A percentile compares a stretch with the other conserved stretches of the same genome.
Evolutionary conservation across 1,284 basidiomycete species (phyloP).

Genomic region (Ustilago vetiveriae): DNA sequence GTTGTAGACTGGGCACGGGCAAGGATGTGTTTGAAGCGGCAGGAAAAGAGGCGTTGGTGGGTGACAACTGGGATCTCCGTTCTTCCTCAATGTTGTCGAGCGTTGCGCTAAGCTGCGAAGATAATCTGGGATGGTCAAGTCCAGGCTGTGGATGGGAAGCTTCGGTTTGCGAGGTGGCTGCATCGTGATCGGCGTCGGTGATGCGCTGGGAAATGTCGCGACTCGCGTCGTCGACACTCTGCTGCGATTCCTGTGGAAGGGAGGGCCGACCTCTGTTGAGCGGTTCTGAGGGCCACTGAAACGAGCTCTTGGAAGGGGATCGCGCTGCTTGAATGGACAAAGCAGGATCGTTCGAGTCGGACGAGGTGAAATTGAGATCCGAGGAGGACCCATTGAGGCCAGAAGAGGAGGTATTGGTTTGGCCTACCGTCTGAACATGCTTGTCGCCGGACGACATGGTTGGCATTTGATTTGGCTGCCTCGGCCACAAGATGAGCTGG

Average conservation of each 20-base stretch:
- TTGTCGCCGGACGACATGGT: constrained; percentile 15
- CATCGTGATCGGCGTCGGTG: constrained; percentile 24
- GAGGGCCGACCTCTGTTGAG: constrained; percentile 25
- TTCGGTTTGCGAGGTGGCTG: constrained; percentile 4
- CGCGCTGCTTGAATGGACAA: background rate
- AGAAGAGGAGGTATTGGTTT: constrained; percentile 17
- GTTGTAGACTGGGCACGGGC: constrained; percentile 18
- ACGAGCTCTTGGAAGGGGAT: constrained; percentile 14
- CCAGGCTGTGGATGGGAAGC: constrained; percentile 1
- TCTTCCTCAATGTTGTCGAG: constrained; percentile 28
- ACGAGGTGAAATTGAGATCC: constrained; percentile 33
- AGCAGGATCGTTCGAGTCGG: constrained; percentile 21
- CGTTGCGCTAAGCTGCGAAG: constrained; percentile 15
- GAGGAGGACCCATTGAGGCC: constrained; percentile 30
- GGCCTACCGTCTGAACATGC: background rate
- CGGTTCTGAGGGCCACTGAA: constrained; percentile 40
- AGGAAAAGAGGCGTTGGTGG: constrained; percentile 10
- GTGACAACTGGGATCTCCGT: constrained; percentile 23
- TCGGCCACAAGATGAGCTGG: no score
- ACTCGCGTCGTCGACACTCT: constrained; percentile 33
- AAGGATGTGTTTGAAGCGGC: background rate
- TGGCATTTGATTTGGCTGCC: no score
- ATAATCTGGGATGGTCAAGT: constrained; percentile 18
- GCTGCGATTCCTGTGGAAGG: constrained; percentile 32
- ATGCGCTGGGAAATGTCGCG: constrained; percentile 37